Base-by-base conservation (phyloP, 345 rosid species). In the Chamaenerion angustifolium region DNA sequence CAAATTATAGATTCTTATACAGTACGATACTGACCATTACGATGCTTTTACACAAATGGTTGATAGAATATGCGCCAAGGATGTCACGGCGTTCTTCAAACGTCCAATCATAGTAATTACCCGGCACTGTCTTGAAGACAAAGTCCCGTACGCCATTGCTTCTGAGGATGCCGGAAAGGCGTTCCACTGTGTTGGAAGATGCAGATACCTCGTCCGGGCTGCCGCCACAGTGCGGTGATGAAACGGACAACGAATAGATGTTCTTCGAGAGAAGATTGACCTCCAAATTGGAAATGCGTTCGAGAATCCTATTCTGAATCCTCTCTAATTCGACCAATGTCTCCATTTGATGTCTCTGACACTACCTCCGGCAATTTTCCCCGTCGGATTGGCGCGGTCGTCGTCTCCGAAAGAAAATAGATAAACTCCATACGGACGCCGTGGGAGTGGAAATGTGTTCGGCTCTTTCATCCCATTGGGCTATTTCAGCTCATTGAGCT, bases 11-110 rank as follows among this genome's bases (percentile, higher is more conserved):
- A 21, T 21, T 21, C 25, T 4, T 21, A 40, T n/a, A 19, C 11
- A 12, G 21, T 5, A 50, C 27, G 45, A 2, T 43, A 60, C 59
- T 42, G 63, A 86, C 98, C 89, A 86, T 64, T 62, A 86, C 95
- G 68, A 90, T 80, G 85, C 93, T 86, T 61, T 86, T 92, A 77
- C 95, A 87, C 42, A 87, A 94, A 64, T 92, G 93, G 60, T 80
- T 59, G 48, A 92, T 51, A 1, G 95, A 82, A 67, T 85, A 71
- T 42, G 93, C 98, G 31, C 61, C 69, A 40, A 87, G 87, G 55
- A 59, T 68, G 67, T 74, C 74, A 47, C 89, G 80, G 19, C 95
- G 87, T 12, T 78, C 67, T 60, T 92, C 85, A 14, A 83, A 65
- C 43, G 93, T 48, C 77, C 88, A 68, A 16, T 84, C 81, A 65